A percentile compares a stretch with the other conserved stretches of the same genome.
Conservation (phyloP, 768 basidiomycete species). For the Leccinum sublutescens region DNA sequence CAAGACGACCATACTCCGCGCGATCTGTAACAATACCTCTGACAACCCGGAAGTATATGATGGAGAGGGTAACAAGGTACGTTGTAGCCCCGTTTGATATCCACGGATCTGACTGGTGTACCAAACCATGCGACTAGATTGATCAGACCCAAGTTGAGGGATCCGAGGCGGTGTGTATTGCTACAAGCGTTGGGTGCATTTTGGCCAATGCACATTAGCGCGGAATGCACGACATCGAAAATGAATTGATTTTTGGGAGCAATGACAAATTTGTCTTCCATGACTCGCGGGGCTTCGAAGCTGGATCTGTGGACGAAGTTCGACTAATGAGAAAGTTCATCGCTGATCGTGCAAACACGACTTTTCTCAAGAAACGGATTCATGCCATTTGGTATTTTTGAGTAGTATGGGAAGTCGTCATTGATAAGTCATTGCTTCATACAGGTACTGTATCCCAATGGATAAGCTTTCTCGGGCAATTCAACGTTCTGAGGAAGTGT, state of each 20-base stretch:
- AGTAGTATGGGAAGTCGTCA: neutral
- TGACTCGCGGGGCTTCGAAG: neutral
- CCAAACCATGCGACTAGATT: neutral
- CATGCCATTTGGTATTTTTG: neutral
- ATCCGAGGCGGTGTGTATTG: neutral
- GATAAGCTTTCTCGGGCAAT: neutral
- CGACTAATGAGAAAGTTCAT: neutral
- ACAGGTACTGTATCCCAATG: neutral
- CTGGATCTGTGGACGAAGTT: neutral
- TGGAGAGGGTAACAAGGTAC: neutral
- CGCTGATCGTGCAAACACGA: neutral
- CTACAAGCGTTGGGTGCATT: neutral
- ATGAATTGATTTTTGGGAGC: neutral
- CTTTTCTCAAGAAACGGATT: neutral
- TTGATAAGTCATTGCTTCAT: neutral
- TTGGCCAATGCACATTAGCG: neutral
- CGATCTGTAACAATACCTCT: neutral
- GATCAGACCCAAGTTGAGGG: neutral
- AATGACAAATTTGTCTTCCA: neutral
- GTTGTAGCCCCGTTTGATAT: neutral
- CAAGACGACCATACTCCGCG: neutral
- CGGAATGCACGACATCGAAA: neutral
- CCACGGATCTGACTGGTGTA: neutral
- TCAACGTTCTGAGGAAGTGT: neutral
- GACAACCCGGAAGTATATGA: neutral